Conservation (phyloP, 202 grass and related monocot genomes). For the Elaeis oleifera region DNA sequence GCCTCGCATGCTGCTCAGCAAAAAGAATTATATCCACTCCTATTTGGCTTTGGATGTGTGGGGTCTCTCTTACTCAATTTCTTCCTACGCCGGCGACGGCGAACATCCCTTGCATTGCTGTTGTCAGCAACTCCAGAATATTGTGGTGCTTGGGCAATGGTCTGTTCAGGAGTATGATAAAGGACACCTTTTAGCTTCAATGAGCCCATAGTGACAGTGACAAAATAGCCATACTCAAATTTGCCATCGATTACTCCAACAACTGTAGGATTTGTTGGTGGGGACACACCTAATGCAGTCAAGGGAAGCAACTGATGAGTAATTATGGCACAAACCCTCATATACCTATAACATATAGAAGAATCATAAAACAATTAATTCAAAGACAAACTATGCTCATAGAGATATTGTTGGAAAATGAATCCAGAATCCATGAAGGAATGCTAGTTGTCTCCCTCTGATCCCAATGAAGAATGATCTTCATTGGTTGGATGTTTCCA, state of each 20-base stretch:
- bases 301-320: neutral
- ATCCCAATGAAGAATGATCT: too few species aligned
- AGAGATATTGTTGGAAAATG: too few species aligned
- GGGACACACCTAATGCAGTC: slow-evolving; percentile 12
- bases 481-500: too few species aligned
- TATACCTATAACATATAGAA: too few species aligned
- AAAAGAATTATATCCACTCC: slow-evolving; percentile 99
- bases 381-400: too few species aligned
- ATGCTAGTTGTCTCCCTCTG: too few species aligned
- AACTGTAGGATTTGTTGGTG: slow-evolving; percentile 32
- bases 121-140: slow-evolving; percentile 25
- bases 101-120: slow-evolving; percentile 25
- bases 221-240: slow-evolving; percentile 86
- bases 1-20: slow-evolving; percentile 78
- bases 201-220: slow-evolving; percentile 66
- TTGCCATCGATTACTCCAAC: slow-evolving; percentile 83
- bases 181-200: slow-evolving; percentile 67
- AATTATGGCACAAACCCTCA: neutral
- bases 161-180: slow-evolving; percentile 55
- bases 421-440: too few species aligned
- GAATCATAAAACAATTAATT: too few species aligned
- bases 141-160: slow-evolving; percentile 11
- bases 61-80: slow-evolving; percentile 80
- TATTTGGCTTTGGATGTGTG: slow-evolving; percentile 82
- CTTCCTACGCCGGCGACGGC: slow-evolving; percentile 43